phyloP scores from a whole-genome alignment of 495 filamentous ascomycete species.

The Penicillium coffeae region DNA sequence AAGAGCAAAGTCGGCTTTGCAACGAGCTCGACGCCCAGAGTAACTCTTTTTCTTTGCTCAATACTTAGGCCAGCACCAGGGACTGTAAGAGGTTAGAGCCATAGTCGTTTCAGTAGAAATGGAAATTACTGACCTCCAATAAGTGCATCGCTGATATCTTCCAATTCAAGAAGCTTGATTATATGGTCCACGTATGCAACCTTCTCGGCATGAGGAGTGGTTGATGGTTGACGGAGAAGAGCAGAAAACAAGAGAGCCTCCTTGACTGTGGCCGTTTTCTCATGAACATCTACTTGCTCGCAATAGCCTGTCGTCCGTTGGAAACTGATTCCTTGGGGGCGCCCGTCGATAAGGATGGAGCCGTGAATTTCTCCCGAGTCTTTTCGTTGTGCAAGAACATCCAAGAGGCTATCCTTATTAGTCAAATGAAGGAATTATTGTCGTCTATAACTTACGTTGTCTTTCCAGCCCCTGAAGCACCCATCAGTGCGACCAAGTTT shows the following conservation, averaged over 20 bases:
- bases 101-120: background rate
- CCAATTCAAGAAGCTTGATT: slow-evolving; percentile 45
- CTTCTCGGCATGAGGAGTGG: slow-evolving; percentile 39
- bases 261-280: slow-evolving; percentile 44
- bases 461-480: slow-evolving; percentile 80
- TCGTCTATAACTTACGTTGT: slow-evolving; percentile 76
- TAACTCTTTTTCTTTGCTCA: slow-evolving; percentile 85
- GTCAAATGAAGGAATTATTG: too few species aligned
- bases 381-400: slow-evolving; percentile 47
- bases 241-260: slow-evolving; percentile 50
- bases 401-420: slow-evolving; percentile 41
- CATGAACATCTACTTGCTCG: slow-evolving; percentile 79
- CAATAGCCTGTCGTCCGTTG: slow-evolving; percentile 72
- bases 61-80: slow-evolving; percentile 74
- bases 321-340: slow-evolving; percentile 43
- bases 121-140: slow-evolving; percentile 52
- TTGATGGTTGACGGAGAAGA: slow-evolving; percentile 40
- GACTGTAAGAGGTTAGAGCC: slow-evolving; percentile 19
- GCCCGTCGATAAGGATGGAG: slow-evolving; percentile 46
- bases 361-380: slow-evolving; percentile 46
- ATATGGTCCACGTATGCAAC: slow-evolving; percentile 49
- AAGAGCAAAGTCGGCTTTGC: slow-evolving; percentile 64
- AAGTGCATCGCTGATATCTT: slow-evolving; percentile 49
- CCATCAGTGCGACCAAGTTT: slow-evolving; percentile 76
- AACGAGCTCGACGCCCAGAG: slow-evolving; percentile 73